Evolutionary conservation across 192 early-diverging fungal species (phyloP).

Genomic region (Coemansia sp.): DNA sequence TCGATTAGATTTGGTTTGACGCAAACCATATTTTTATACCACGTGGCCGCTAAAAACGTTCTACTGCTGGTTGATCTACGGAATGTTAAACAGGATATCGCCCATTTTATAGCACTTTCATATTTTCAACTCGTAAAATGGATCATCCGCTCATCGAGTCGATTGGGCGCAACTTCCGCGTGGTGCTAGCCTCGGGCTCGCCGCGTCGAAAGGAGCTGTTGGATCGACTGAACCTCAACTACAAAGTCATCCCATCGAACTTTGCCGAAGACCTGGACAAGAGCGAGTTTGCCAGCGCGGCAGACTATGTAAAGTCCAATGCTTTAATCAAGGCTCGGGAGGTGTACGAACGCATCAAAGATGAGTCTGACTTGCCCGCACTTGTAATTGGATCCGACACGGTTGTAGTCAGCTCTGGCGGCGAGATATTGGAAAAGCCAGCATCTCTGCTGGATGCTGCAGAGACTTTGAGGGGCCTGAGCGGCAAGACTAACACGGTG

Average conservation of each 20-base stretch:
- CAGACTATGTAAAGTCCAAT: slow-evolving; percentile 70
- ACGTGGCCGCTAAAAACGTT: too few species aligned
- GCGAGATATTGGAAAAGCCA: slow-evolving; percentile 84
- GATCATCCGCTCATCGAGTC: slow-evolving; percentile 15
- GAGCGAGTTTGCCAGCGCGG: slow-evolving; percentile 52
- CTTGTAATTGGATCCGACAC: slow-evolving; percentile 85
- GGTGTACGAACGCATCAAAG: slow-evolving; percentile 57
- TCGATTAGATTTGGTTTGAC: too few species aligned
- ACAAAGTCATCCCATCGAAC: slow-evolving; percentile 64
- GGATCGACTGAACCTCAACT: slow-evolving; percentile 52
- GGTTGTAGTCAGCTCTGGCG: slow-evolving; percentile 59
- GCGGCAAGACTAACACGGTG: slow-evolving; percentile 64
- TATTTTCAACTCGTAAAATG: background rate
- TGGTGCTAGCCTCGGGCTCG: slow-evolving; percentile 76
- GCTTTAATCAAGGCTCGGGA: slow-evolving; percentile 68
- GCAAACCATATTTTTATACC: too few species aligned
- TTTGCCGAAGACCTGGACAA: slow-evolving; percentile 81
- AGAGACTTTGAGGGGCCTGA: slow-evolving; percentile 60
- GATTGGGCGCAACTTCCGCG: slow-evolving; percentile 35
- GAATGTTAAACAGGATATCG: too few species aligned
- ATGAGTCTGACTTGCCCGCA: slow-evolving; percentile 41
- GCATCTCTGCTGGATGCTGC: slow-evolving; percentile 56
- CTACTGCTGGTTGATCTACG: too few species aligned
- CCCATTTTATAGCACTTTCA: background rate
- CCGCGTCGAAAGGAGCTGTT: slow-evolving; percentile 79